phyloP scores from a whole-genome alignment of 352 stramenopile species.

The Paralagenidium karlingii region DNA sequence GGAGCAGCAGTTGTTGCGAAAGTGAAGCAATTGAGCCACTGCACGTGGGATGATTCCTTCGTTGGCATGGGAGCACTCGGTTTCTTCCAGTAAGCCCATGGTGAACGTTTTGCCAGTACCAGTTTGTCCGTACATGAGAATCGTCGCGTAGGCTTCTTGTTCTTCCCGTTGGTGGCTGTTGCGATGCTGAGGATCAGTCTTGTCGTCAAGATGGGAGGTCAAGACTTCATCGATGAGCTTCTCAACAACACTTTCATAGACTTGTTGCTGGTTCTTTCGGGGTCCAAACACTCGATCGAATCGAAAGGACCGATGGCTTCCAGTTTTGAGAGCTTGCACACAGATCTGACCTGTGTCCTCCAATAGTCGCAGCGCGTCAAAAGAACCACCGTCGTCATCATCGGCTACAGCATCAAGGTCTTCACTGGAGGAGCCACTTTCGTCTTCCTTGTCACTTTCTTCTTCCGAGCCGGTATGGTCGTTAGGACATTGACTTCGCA shows the following conservation, averaged over 20 bases:
- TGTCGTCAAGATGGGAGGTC: background rate
- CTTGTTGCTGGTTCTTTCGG: constrained; percentile 25
- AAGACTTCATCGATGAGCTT: constrained; percentile 29
- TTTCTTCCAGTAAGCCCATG: constrained; percentile 51
- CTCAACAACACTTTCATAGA: constrained; percentile 30
- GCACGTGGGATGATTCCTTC: constrained; percentile 54
- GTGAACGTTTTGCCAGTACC: constrained; percentile 69
- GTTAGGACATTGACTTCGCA: constrained; percentile 9
- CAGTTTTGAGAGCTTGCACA: too few relatives aligned
- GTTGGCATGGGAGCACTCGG: too few relatives aligned
- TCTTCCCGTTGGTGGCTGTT: too few relatives aligned
- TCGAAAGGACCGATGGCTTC: constrained; percentile 37
- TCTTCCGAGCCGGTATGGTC: constrained; percentile 5
- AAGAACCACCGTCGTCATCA: background rate
- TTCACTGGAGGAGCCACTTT: background rate
- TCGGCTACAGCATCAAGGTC: constrained; percentile 2
- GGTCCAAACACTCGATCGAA: constrained; percentile 55
- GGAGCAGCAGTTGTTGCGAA: constrained; percentile 8
- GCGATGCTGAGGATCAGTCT: constrained; percentile 5
- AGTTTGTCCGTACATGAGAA: constrained; percentile 61
- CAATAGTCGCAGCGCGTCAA: constrained; percentile 6
- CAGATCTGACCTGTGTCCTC: constrained; percentile 2
- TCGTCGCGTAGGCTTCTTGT: constrained; percentile 22
- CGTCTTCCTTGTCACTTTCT: constrained; percentile 2
- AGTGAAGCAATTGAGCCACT: constrained; percentile 30